Evolutionary conservation across 108 stramenopile genomes (phyloP).

Genomic region (Hondaea fermentalgiana): DNA sequence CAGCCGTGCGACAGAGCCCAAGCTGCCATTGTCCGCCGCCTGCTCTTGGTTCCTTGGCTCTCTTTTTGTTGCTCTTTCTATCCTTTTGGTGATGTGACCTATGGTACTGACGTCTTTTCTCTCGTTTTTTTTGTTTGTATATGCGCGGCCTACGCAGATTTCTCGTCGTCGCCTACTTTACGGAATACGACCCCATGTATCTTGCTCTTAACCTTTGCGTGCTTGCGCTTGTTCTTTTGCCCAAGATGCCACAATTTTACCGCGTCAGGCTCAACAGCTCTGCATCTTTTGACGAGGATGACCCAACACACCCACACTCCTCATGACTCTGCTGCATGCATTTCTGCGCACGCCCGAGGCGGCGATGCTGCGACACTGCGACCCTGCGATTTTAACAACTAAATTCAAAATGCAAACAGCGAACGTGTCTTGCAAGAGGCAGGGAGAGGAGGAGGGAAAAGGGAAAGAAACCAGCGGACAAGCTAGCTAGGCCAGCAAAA

Average conservation of each 20-base stretch:
- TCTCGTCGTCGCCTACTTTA: neutral
- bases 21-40: neutral
- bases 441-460: too few species aligned
- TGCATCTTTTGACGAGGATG: neutral
- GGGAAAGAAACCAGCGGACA: too few species aligned
- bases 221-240: neutral
- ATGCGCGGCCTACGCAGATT: neutral
- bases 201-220: neutral
- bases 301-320: neutral
- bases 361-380: too few species aligned
- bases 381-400: too few species aligned
- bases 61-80: neutral
- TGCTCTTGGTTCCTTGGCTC: neutral
- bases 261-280: neutral
- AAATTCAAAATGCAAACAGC: too few species aligned
- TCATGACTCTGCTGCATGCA: neutral
- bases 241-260: conserved; percentile 2
- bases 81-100: neutral
- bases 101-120: neutral
- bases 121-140: neutral
- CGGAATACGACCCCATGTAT: conserved; percentile 3
- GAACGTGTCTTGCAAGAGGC: too few species aligned
- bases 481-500: too few species aligned
- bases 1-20: neutral
- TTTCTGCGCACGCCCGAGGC: neutral